Percentiles rank a stretch among this genome's conserved stretches.
Conservation (phyloP, 495 filamentous ascomycete species). For the Tuber magnatum region DNA sequence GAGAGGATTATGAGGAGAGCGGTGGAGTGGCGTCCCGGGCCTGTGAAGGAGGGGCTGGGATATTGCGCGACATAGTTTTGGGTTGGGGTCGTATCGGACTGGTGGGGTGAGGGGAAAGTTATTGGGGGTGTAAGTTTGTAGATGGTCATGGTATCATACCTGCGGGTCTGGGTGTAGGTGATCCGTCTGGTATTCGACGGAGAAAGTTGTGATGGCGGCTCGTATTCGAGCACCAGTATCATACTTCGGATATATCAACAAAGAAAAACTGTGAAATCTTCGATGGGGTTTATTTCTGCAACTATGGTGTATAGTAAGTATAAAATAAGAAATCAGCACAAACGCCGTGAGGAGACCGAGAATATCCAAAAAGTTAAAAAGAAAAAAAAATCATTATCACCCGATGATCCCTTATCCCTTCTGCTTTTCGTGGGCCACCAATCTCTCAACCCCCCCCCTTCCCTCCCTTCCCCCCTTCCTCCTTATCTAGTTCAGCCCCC, state of each 20-base stretch:
- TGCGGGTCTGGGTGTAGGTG: slow-evolving; percentile 66
- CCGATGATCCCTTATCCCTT: background rate
- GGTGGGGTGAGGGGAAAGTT: slow-evolving; percentile 70
- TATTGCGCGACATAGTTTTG: too few species aligned
- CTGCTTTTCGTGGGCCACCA: background rate
- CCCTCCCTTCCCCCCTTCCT: background rate
- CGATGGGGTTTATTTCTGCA: background rate
- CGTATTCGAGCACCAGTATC: background rate
- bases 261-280: background rate
- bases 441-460: background rate
- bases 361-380: background rate
- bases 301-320: background rate
- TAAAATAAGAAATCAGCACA: background rate
- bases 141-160: slow-evolving; percentile 96
- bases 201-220: slow-evolving; percentile 46
- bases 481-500: background rate
- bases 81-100: slow-evolving; percentile 67
- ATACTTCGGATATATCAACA: background rate
- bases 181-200: slow-evolving; percentile 18
- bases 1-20: slow-evolving; percentile 82
- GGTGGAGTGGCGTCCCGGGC: slow-evolving; percentile 61
- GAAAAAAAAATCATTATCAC: background rate
- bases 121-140: slow-evolving; percentile 61
- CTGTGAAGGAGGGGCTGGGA: slow-evolving; percentile 67
- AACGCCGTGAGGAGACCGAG: background rate